phyloP scores from a whole-genome alignment of 208 protist genomes.

The Crithidia fasciculata region DNA sequence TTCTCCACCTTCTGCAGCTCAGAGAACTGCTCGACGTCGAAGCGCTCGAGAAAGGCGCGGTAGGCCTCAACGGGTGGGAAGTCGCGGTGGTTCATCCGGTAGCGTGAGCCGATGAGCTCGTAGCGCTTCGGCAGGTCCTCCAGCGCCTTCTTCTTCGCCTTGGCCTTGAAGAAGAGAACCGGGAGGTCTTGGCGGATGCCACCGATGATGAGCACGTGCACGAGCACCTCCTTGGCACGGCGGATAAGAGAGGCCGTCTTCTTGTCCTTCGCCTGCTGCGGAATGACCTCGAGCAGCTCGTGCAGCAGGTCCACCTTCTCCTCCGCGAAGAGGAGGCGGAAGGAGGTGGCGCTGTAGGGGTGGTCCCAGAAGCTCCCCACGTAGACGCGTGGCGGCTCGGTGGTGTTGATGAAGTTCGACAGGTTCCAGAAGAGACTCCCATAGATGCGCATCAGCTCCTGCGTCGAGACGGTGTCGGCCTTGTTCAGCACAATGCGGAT shows the following conservation, averaged over 20 bases:
- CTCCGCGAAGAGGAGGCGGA: slow-evolving; percentile 75
- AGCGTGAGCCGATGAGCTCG: slow-evolving; percentile 57
- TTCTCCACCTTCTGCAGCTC: slow-evolving; percentile 75
- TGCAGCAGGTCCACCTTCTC: slow-evolving; percentile 86
- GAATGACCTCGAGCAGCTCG: slow-evolving; percentile 82
- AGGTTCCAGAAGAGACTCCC: slow-evolving; percentile 97
- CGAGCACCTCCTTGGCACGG: slow-evolving; percentile 86
- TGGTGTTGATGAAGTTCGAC: slow-evolving; percentile 92
- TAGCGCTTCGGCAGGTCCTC: slow-evolving; percentile 62
- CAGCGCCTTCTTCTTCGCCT: slow-evolving; percentile 63
- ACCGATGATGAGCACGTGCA: slow-evolving; percentile 84
- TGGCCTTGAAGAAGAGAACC: slow-evolving; percentile 75
- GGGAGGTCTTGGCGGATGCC: slow-evolving; percentile 78
- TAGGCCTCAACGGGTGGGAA: slow-evolving; percentile 59
- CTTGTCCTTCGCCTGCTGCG: slow-evolving; percentile 80
- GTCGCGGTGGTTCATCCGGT: slow-evolving; percentile 64
- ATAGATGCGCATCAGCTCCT: slow-evolving; percentile 96
- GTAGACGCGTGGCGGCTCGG: slow-evolving; percentile 96
- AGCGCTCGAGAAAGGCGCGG: slow-evolving; percentile 61
- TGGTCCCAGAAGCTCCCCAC: slow-evolving; percentile 96
- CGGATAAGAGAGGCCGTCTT: slow-evolving; percentile 93
- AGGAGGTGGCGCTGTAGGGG: slow-evolving; percentile 69
- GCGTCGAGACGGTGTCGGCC: slow-evolving; percentile 89
- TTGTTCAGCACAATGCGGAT: slow-evolving; percentile 97
- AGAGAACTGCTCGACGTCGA: slow-evolving; percentile 66